phyloP scores from a whole-genome alignment of 2,329 filamentous ascomycete genomes.

The Capronia coronata region DNA sequence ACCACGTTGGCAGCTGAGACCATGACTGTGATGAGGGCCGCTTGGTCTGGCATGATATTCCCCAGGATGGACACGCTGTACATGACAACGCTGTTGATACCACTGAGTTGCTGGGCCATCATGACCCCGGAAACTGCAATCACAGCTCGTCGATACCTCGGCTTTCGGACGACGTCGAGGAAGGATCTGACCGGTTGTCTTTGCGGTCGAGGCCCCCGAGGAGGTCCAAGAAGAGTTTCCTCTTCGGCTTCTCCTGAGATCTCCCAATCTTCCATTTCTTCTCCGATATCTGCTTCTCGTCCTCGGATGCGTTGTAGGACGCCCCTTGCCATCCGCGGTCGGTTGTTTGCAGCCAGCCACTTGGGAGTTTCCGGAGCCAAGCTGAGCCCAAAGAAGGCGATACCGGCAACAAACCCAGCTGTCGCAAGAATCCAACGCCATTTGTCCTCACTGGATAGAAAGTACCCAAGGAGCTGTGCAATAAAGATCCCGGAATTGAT shows the following conservation, averaged over 20 bases:
- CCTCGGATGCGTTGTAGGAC: slow-evolving; percentile 73
- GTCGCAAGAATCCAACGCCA: slow-evolving; percentile 80
- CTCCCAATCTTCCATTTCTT: slow-evolving; percentile 63
- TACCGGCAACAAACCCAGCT: slow-evolving; percentile 60
- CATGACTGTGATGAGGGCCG: slow-evolving; percentile 74
- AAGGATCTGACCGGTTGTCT: slow-evolving; percentile 58
- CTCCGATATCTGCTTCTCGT: slow-evolving; percentile 59
- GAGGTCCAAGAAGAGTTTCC: slow-evolving; percentile 33
- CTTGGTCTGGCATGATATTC: slow-evolving; percentile 71
- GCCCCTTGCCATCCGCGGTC: slow-evolving; percentile 55
- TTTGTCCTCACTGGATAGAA: slow-evolving; percentile 67
- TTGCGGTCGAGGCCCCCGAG: slow-evolving; percentile 43
- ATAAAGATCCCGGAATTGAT: slow-evolving; percentile 84
- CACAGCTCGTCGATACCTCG: slow-evolving; percentile 64
- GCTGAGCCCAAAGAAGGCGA: slow-evolving; percentile 63
- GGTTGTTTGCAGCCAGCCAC: slow-evolving; percentile 67
- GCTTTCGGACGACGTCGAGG: slow-evolving; percentile 54
- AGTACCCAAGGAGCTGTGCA: slow-evolving; percentile 79
- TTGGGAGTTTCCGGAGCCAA: slow-evolving; percentile 77
- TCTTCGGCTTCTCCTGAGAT: slow-evolving; percentile 24
- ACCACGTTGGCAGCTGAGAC: slow-evolving; percentile 82
- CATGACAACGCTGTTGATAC: slow-evolving; percentile 97
- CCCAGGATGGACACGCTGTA: slow-evolving; percentile 88
- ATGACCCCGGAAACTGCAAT: slow-evolving; percentile 79
- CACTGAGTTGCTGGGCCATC: slow-evolving; percentile 85